phyloP scores from a whole-genome alignment of 768 basidiomycete species.

The Psilocybe cubensis region DNA sequence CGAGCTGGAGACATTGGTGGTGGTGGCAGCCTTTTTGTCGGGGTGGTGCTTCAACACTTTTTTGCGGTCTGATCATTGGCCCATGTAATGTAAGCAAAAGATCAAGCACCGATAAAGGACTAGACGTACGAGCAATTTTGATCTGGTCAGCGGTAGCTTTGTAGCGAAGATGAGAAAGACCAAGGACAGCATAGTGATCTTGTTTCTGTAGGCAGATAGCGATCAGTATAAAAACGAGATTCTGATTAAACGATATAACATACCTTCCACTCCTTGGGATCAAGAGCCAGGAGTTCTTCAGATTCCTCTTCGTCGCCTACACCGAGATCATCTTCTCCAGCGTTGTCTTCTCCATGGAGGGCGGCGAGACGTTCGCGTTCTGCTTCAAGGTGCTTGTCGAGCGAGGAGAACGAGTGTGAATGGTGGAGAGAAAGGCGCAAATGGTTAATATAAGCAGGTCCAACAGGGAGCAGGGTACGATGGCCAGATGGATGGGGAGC shows the following conservation, averaged over 20 bases:
- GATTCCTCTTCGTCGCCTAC: slow-evolving; percentile 91
- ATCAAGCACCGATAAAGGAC: slow-evolving; percentile 37
- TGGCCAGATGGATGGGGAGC: slow-evolving; percentile 43
- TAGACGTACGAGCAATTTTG: slow-evolving; percentile 89
- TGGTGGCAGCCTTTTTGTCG: slow-evolving; percentile 78
- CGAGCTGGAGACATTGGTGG: slow-evolving; percentile 30
- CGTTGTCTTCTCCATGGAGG: slow-evolving; percentile 46
- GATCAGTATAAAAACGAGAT: not conserved
- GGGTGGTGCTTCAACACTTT: slow-evolving; percentile 99
- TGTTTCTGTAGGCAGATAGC: slow-evolving; percentile 70
- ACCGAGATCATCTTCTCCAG: slow-evolving; percentile 82
- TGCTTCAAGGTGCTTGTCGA: slow-evolving; percentile 65
- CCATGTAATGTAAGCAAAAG: not conserved
- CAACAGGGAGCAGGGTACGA: slow-evolving; percentile 74
- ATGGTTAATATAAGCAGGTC: slow-evolving; percentile 85
- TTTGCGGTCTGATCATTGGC: slow-evolving; percentile 76
- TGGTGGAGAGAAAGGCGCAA: slow-evolving; percentile 76
- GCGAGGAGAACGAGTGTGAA: slow-evolving; percentile 79
- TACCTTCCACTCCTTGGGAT: slow-evolving; percentile 99
- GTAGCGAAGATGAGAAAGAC: slow-evolving; percentile 88
- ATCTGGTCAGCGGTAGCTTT: slow-evolving; percentile 90
- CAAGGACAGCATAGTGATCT: slow-evolving; percentile 97
- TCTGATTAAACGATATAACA: not conserved
- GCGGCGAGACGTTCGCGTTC: slow-evolving; percentile 50
- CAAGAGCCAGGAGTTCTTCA: slow-evolving; percentile 67